These are phyloP conservation scores for Flaveria ramosissima DNA, from an alignment of 129 eudicot genomes.

Conservation along the genomic window DNA sequence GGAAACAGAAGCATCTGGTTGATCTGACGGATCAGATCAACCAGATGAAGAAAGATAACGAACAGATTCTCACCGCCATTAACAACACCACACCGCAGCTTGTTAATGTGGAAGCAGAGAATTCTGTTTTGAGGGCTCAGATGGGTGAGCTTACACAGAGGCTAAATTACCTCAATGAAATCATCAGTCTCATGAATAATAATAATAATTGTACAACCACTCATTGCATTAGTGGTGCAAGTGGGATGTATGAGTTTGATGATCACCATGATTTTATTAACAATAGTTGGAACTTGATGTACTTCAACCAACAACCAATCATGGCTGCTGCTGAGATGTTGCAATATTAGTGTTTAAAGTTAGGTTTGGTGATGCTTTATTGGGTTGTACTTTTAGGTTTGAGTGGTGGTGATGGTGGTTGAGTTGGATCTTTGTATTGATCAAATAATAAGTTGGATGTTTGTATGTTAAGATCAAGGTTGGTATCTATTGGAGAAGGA, in stretches of 20 bases:
- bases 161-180: slow-evolving; percentile 69
- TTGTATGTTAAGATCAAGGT: slow-evolving; percentile 25
- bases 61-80: slow-evolving; percentile 51
- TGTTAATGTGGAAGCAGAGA: slow-evolving; percentile 69
- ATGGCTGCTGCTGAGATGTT: slow-evolving; percentile 74
- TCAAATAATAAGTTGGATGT: slow-evolving; percentile 15
- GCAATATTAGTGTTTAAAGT: slow-evolving; percentile 32
- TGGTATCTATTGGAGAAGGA: too few relatives aligned
- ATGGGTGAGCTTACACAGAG: slow-evolving; percentile 71
- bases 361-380: slow-evolving; percentile 18
- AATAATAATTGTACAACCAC: background rate
- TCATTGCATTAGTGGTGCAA: slow-evolving; percentile 24
- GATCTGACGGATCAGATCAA: slow-evolving; percentile 62
- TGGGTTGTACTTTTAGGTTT: slow-evolving; percentile 40
- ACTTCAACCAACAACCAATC: slow-evolving; percentile 66
- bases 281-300: slow-evolving; percentile 63
- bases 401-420: slow-evolving; percentile 28
- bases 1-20: slow-evolving; percentile 80
- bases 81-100: slow-evolving; percentile 56
- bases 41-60: slow-evolving; percentile 62
- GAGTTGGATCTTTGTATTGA: background rate
- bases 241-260: slow-evolving; percentile 42
- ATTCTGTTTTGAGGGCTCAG: slow-evolving; percentile 84
- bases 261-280: slow-evolving; percentile 34
- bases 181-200: slow-evolving; percentile 48